Conservation (phyloP, 306 rosid species). For the Luffa acutangula region DNA sequence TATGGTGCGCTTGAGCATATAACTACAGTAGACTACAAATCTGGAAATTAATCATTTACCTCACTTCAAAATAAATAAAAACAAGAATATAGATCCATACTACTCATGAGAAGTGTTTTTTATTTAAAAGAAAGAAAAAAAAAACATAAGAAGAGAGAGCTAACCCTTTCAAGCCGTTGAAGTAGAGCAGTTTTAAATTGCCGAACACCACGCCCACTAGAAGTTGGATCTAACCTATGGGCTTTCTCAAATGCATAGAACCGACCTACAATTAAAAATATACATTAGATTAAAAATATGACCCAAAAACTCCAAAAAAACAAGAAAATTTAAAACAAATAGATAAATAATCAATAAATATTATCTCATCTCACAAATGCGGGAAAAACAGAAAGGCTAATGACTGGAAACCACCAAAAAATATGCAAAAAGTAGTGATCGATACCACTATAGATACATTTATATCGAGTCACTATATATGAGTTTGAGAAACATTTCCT, state of each 20-base stretch:
- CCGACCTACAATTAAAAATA: slow-evolving; percentile 47
- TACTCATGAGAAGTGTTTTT: not conserved
- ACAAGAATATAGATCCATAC: not conserved
- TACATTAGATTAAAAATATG: not conserved
- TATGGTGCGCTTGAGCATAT: not conserved
- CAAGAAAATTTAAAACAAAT: not conserved
- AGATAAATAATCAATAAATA: not conserved
- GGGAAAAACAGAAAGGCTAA: not conserved
- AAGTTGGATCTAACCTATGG: slow-evolving; percentile 93
- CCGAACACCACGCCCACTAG: slow-evolving; percentile 97
- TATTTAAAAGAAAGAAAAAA: not conserved
- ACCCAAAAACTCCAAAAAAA: not conserved
- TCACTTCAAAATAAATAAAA: not conserved
- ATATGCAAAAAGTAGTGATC: not conserved
- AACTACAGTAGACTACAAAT: not conserved
- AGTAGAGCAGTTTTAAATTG: slow-evolving; percentile 96
- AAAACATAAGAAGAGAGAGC: not conserved
- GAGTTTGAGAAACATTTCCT: not conserved
- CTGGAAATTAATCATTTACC: not conserved
- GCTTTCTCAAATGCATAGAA: slow-evolving; percentile 98
- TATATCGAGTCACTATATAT: not conserved
- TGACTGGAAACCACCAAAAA: not conserved
- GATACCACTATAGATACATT: not conserved
- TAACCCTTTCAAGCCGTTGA: slow-evolving; percentile 92
- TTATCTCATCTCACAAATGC: not conserved